A percentile compares a stretch with the other conserved stretches of the same genome.
These are phyloP conservation scores for Cercophora sp. DNA, from an alignment of 495 filamentous ascomycete genomes.

Conservation along the genomic window DNA sequence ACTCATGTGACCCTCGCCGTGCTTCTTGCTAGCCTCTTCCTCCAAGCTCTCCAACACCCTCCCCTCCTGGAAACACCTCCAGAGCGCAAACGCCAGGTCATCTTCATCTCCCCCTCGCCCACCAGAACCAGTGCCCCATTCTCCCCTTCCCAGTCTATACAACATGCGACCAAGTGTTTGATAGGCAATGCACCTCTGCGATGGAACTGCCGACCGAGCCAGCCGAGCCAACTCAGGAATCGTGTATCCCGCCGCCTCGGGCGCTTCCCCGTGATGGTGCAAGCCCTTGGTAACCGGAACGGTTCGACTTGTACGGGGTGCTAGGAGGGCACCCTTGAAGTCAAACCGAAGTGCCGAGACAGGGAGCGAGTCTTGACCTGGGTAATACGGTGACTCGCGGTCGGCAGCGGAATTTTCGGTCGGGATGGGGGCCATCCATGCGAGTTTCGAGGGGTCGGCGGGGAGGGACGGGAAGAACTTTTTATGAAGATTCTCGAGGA, in stretches of 20 bases:
- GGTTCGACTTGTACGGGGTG: slow-evolving; percentile 65
- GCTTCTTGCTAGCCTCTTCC: slow-evolving; percentile 55
- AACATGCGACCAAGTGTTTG: slow-evolving; percentile 84
- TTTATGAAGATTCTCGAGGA: slow-evolving; percentile 75
- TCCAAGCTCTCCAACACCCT: slow-evolving; percentile 68
- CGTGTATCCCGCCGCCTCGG: slow-evolving; percentile 92
- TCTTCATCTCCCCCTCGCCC: slow-evolving; percentile 47
- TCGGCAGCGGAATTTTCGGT: slow-evolving; percentile 53
- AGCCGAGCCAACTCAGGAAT: slow-evolving; percentile 81
- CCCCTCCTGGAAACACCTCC: slow-evolving; percentile 73
- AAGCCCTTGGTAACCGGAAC: slow-evolving; percentile 74
- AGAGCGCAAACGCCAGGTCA: slow-evolving; percentile 57
- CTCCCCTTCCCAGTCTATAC: slow-evolving; percentile 73
- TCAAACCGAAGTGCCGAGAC: slow-evolving; percentile 82
- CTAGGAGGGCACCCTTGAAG: slow-evolving; percentile 71
- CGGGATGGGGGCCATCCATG: slow-evolving; percentile 79
- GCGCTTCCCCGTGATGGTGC: slow-evolving; percentile 91
- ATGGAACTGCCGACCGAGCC: slow-evolving; percentile 73
- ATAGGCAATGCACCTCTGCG: slow-evolving; percentile 86
- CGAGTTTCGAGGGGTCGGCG: slow-evolving; percentile 75
- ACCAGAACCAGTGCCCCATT: slow-evolving; percentile 64
- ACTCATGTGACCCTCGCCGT: slow-evolving; percentile 52
- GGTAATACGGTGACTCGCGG: slow-evolving; percentile 73
- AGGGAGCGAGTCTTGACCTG: slow-evolving; percentile 63
- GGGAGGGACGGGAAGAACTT: slow-evolving; percentile 91